Evolutionary conservation across 1,284 basidiomycete species (phyloP), one percentile per base, ranked within the genome.

Genomic region (Polyporus tsugae): DNA sequence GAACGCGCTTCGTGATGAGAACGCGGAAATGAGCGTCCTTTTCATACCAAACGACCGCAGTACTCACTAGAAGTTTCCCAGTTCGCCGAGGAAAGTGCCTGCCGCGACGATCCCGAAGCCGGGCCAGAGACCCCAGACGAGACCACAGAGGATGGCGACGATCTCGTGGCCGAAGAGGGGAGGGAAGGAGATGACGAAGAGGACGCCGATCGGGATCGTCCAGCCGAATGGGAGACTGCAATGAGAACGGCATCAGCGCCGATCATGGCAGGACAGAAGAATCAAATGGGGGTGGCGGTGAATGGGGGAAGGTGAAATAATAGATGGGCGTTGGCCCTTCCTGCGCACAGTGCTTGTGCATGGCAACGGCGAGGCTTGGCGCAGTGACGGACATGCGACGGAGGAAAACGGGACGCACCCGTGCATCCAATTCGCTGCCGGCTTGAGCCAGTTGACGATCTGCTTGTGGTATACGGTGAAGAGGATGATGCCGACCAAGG

Each of bases 101-200:
- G 86, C 87, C 15, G 86, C 85, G 9, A 91, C 88, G 70, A 92
- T 91, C 3, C 77, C 90, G 71, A 92, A 92, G 4, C 90, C 90
- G 25, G 85, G 74, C 82, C 90, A 86, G 2, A 92, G 79, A 6
- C 91, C 91, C 90, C 90, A 92, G 0, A 93, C 90, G n/a, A 94
- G 78, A n/a, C 92, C 92, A 74, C 89, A 91, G 10, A 94, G 80
- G 46, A 94, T 85, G 7, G 87, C 89, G 35, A 94, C 86, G 70
- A 94, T 91, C 81, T 94, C 92, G 72, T 93, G 91, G 6, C 92
- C 92, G 72, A 93, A 93, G 13, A 93, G 82, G 1, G 91, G 92
- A 70, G 91, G 91, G 78, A 93, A 92, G 0, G 91, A 93, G 46
- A 95, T 88, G 72, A 95, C 82, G 76, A 95, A 92, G 35, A 94